Percentiles rank a stretch among this genome's conserved stretches.
These are phyloP conservation scores for Venturia oleaginea DNA, from an alignment of 2,329 filamentous ascomycete species.

Conservation along the genomic window DNA sequence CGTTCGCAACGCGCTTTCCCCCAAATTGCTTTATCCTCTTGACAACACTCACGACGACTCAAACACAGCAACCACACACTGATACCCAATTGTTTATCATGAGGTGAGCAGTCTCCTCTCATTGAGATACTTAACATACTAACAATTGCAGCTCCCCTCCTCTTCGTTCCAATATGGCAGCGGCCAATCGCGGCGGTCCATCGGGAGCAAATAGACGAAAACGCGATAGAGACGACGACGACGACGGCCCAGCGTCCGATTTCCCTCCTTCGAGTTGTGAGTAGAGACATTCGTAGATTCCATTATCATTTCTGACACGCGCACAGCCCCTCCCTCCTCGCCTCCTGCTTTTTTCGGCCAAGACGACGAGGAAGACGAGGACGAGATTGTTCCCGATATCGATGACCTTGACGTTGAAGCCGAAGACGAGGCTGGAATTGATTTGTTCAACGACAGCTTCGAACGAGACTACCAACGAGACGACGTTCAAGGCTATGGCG, in stretches of 20 bases:
- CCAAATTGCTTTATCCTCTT: background rate
- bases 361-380: constrained; percentile 55
- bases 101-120: background rate
- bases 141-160: constrained; percentile 46
- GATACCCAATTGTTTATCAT: background rate
- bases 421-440: constrained; percentile 61
- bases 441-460: constrained; percentile 62
- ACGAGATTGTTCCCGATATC: constrained; percentile 55
- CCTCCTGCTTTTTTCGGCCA: constrained; percentile 54
- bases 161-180: constrained; percentile 68
- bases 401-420: constrained; percentile 60
- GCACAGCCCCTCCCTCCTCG: constrained; percentile 47
- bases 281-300: constrained; percentile 23
- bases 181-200: constrained; percentile 65
- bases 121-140: background rate
- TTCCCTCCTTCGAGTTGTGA: constrained; percentile 55
- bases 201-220: constrained; percentile 44
- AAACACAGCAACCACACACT: background rate
- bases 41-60: background rate
- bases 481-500: constrained; percentile 55
- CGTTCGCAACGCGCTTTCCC: background rate
- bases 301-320: constrained; percentile 14
- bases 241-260: constrained; percentile 46
- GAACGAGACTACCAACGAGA: constrained; percentile 50
- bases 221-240: constrained; percentile 56